Evolutionary conservation across 2,329 filamentous ascomycete species (phyloP).

Genomic region (Fusarium euwallaceae): DNA sequence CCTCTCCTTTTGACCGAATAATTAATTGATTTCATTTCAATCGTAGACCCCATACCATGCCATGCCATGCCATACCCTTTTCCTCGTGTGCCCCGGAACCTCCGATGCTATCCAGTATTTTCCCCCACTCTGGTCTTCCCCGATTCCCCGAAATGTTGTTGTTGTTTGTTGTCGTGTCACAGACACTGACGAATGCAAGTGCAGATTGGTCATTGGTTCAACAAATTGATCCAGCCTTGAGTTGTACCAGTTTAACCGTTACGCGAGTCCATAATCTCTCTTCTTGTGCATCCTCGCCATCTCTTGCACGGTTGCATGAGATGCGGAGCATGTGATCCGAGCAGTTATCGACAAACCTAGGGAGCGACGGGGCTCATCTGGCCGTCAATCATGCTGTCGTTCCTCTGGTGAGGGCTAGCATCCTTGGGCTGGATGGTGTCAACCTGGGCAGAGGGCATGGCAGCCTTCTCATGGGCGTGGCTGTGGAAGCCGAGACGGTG

Average conservation of each 20-base stretch:
- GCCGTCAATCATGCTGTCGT: constrained; percentile 41
- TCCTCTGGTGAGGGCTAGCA: constrained; percentile 22
- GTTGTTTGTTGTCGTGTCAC: constrained; percentile 14
- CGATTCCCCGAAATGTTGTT: background rate
- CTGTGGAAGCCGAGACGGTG: constrained; percentile 17
- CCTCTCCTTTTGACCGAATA: constrained; percentile 12
- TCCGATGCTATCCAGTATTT: constrained; percentile 1
- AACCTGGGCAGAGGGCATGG: constrained; percentile 26
- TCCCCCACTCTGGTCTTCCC: background rate
- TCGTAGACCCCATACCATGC: constrained; percentile 2
- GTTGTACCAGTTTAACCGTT: constrained; percentile 3
- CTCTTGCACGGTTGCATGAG: constrained; percentile 15
- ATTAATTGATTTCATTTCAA: constrained; percentile 17
- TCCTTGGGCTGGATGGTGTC: constrained; percentile 37
- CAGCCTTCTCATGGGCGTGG: constrained; percentile 11
- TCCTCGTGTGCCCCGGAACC: constrained; percentile 3
- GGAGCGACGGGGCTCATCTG: constrained; percentile 25
- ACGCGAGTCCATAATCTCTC: constrained; percentile 9
- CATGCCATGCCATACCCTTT: background rate
- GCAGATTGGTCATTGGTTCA: constrained; percentile 12
- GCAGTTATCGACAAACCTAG: constrained; percentile 6
- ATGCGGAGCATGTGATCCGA: constrained; percentile 9
- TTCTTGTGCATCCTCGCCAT: constrained; percentile 8
- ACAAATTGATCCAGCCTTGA: constrained; percentile 24
- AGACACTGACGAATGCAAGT: constrained; percentile 30